A percentile compares a stretch with the other conserved stretches of the same genome.
phyloP scores from a whole-genome alignment of 2,329 filamentous ascomycete genomes.

The Fusarium humuli region DNA sequence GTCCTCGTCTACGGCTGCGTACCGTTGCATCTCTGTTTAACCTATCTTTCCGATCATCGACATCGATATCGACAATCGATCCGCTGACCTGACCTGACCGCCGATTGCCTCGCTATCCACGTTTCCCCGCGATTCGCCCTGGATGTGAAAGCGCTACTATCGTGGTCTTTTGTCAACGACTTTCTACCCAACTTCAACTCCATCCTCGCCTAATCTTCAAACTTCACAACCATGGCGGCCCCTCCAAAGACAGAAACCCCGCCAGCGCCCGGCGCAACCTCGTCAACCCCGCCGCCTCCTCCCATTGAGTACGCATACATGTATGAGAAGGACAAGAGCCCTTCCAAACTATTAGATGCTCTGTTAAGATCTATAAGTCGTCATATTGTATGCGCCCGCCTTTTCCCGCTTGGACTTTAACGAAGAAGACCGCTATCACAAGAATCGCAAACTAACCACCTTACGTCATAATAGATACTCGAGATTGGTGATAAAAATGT shows the following conservation, averaged over 20 bases:
- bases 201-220: background rate
- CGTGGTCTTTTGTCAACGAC: conserved; percentile 7
- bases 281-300: conserved; percentile 44
- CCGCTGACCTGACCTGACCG: conserved; percentile 46
- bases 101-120: conserved; percentile 33
- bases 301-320: conserved; percentile 71
- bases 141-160: conserved; percentile 35
- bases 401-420: background rate
- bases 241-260: conserved; percentile 42
- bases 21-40: background rate
- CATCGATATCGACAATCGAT: conserved; percentile 15
- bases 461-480: conserved; percentile 57
- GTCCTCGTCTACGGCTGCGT: conserved; percentile 20
- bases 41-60: conserved; percentile 21
- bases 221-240: conserved; percentile 41
- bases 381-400: conserved; percentile 70
- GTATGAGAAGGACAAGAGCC: conserved; percentile 74
- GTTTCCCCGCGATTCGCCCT: conserved; percentile 37
- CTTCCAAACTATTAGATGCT: conserved; percentile 74
- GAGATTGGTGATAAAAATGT: conserved; percentile 69
- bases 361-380: conserved; percentile 75
- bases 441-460: conserved; percentile 33
- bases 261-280: conserved; percentile 36
- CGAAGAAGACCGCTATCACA: background rate
- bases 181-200: conserved; percentile 5